Percentiles rank a stretch among this genome's conserved stretches.
phyloP scores from a whole-genome alignment of 1,284 basidiomycete genomes.

The Leccinum griseonigrum region DNA sequence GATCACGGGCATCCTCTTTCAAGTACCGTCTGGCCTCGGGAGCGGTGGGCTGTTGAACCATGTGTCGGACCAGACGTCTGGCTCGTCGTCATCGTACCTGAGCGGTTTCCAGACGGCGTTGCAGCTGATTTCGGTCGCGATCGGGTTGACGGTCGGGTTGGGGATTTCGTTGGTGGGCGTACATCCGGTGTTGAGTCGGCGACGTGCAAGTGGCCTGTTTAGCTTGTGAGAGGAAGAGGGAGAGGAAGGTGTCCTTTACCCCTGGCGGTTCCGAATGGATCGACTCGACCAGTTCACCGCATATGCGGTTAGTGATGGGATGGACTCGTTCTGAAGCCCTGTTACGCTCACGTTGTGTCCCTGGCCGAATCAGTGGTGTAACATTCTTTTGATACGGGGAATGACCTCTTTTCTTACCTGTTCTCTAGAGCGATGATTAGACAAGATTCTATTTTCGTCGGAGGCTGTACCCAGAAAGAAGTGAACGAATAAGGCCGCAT shows the following conservation, averaged over 20 bases:
- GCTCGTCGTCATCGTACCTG: constrained; percentile 51
- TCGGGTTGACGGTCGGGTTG: constrained; percentile 73
- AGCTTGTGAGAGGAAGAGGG: constrained; percentile 20
- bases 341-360: neutral
- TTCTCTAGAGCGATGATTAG: neutral
- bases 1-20: constrained; percentile 84
- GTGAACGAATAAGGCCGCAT: too few species aligned
- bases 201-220: constrained; percentile 52
- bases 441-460: too few species aligned
- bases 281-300: neutral
- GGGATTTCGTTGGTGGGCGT: constrained; percentile 57
- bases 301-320: neutral
- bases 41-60: constrained; percentile 83
- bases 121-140: constrained; percentile 60
- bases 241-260: neutral
- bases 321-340: neutral
- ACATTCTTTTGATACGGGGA: neutral
- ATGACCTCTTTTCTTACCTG: neutral
- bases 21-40: constrained; percentile 84
- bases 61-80: constrained; percentile 52
- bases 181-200: constrained; percentile 56
- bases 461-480: too few species aligned
- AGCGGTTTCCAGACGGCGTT: constrained; percentile 68
- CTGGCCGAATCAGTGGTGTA: neutral
- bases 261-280: neutral